A percentile compares a stretch with the other conserved stretches of the same genome.
Conservation (phyloP, 805 yeast species). For the Saccharomyces paradoxus region DNA sequence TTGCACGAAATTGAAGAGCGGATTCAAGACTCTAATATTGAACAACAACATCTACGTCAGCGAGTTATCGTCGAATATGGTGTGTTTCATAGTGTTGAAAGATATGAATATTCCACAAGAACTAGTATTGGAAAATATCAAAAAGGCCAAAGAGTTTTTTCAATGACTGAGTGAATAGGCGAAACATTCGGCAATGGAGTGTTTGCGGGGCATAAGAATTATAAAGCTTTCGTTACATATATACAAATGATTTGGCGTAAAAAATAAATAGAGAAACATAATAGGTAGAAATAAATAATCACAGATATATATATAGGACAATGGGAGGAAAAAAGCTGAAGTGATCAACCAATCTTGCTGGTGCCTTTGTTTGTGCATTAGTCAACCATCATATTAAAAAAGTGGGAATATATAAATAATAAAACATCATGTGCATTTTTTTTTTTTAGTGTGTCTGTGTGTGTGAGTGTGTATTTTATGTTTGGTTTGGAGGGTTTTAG, state of each 20-base stretch:
- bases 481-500: neutral
- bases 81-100: slow-evolving; percentile 52
- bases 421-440: neutral
- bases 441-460: too few species aligned
- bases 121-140: slow-evolving; percentile 47
- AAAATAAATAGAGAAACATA: neutral
- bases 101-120: slow-evolving; percentile 29
- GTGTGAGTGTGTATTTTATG: neutral
- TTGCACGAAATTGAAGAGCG: slow-evolving; percentile 77
- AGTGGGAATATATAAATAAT: neutral
- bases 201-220: neutral
- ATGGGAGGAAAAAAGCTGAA: neutral
- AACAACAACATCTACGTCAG: slow-evolving; percentile 50
- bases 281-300: slow-evolving; percentile 1
- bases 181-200: neutral
- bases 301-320: neutral
- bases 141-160: slow-evolving; percentile 48
- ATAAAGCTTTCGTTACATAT: neutral
- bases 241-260: neutral
- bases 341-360: neutral
- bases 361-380: neutral
- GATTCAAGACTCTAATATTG: slow-evolving; percentile 67
- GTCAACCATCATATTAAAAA: neutral
- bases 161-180: slow-evolving; percentile 16
- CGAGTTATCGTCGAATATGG: slow-evolving; percentile 51